These are phyloP conservation scores for Tuber brumale DNA, from an alignment of 495 filamentous ascomycete species.

Conservation along the genomic window DNA sequence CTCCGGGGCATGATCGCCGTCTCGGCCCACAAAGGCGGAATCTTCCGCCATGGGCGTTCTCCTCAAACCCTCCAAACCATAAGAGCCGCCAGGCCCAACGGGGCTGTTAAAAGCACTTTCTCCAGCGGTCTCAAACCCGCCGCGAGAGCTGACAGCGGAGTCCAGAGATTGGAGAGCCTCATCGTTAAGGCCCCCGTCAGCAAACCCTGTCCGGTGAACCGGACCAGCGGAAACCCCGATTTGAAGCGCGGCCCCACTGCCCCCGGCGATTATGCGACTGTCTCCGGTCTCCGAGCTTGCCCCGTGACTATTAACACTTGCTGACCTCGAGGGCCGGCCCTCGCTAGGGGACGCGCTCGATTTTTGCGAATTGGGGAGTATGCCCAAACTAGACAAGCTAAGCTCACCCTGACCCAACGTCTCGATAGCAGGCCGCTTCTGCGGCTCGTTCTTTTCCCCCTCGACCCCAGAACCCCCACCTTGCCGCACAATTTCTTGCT, in stretches of 20 bases:
- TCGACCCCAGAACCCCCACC: conserved; percentile 19
- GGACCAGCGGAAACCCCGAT: conserved; percentile 1
- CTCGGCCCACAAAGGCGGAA: conserved; percentile 20
- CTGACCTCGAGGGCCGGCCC: conserved; percentile 13
- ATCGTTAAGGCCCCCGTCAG: conserved; percentile 10
- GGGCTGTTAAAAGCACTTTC: conserved; percentile 24
- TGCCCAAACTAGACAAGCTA: conserved; percentile 52
- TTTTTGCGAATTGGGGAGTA: conserved; percentile 33
- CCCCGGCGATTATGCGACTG: background rate
- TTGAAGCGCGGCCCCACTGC: background rate
- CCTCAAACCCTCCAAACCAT: background rate
- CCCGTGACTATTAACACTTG: conserved; percentile 13
- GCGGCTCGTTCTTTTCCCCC: conserved; percentile 44
- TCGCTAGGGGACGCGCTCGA: conserved; percentile 12
- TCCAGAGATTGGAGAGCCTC: conserved; percentile 23
- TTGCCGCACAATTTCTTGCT: conserved; percentile 47
- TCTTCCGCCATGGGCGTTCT: conserved; percentile 39
- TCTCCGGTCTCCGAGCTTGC: conserved; percentile 12
- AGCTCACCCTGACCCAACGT: conserved; percentile 86
- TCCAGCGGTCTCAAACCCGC: conserved; percentile 26
- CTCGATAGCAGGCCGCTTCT: conserved; percentile 72
- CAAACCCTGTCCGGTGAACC: background rate
- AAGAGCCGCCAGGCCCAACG: conserved; percentile 8
- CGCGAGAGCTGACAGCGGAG: conserved; percentile 25
- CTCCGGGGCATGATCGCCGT: conserved; percentile 15